Evolutionary conservation across 208 protist genomes (phyloP).

Genomic region (Acanthamoeba royreba): DNA sequence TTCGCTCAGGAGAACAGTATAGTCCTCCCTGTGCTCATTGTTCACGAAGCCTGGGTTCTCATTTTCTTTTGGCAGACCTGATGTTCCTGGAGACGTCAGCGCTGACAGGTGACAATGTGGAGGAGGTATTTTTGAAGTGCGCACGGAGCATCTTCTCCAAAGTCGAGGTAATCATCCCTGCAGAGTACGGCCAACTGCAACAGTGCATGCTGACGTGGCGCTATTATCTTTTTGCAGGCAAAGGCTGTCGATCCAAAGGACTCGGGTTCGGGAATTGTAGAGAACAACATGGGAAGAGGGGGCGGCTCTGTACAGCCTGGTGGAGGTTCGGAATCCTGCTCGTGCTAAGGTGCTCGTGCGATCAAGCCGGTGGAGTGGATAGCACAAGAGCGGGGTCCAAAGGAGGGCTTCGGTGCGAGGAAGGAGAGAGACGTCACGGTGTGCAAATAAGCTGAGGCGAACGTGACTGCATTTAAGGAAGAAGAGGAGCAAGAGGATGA

Average conservation of each 20-base stretch:
- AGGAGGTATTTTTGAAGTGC: slow-evolving; percentile 89
- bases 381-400: background rate
- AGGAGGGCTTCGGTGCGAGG: no score
- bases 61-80: slow-evolving; percentile 66
- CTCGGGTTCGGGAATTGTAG: slow-evolving; percentile 19
- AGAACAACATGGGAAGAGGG: slow-evolving; percentile 7
- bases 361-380: background rate
- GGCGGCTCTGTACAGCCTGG: background rate
- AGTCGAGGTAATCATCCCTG: slow-evolving; percentile 57
- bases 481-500: no score
- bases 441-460: no score
- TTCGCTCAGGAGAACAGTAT: slow-evolving; percentile 77
- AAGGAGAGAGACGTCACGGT: no score
- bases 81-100: slow-evolving; percentile 93
- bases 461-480: no score
- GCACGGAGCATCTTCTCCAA: slow-evolving; percentile 77
- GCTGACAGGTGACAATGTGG: slow-evolving; percentile 90
- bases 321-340: background rate
- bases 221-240: background rate
- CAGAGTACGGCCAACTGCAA: background rate
- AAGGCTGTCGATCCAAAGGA: slow-evolving; percentile 14
- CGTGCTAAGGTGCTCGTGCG: background rate
- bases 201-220: background rate
- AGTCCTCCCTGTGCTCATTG: background rate
- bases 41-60: background rate